Base-by-base conservation (phyloP, 805 yeast genomes). In the Maudiozyma bulderi region DNA sequence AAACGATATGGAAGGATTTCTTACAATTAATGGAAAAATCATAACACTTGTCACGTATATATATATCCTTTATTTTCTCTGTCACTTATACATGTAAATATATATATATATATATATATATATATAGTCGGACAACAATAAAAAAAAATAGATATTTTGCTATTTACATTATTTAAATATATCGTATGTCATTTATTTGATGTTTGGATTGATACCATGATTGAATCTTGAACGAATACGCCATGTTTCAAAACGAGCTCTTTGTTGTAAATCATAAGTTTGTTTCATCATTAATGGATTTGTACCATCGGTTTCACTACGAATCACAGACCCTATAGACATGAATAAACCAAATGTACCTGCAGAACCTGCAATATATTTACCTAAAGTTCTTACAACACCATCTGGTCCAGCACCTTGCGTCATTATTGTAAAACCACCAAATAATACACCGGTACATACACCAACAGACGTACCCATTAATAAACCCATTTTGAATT, bases 361-460 rank as follows among this genome's bases (percentile, higher is more conserved):
- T 2, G 96, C 96, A 5, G 96, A 87, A 48, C 97, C 97, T 60
- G 85, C 83, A 69, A 93, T 90, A 70, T 90, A 93, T 71, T 91
- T 96, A 49, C 99, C 98, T 62, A 93, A 73, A 1, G 97, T 91
- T 72, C 96, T 83, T 82, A 93, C 86, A 50, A 87, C 87, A 49
- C 99, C 99, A 62, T 87, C 86, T 45, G 99, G 99, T 11, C 96
- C 96, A n/a, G 99, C 93, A 15, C 99, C 99, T 57, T 85, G 82
- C 49, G 89, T 90, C 55, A 88, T 67, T 57, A 95, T 84, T 50
- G 96, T 84, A 62, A 86, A 81, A 28, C 96, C 95, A 46, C 98
- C 99, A 67, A 91, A 93, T 56, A 95, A 72, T 44, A 91, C 84
- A 54, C 99, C 99, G 39, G 91, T 88, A 61, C 95, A 93, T 8